These are phyloP conservation scores for Cladophialophora bantiana DNA, from an alignment of 2,329 filamentous ascomycete genomes.

Conservation along the genomic window DNA sequence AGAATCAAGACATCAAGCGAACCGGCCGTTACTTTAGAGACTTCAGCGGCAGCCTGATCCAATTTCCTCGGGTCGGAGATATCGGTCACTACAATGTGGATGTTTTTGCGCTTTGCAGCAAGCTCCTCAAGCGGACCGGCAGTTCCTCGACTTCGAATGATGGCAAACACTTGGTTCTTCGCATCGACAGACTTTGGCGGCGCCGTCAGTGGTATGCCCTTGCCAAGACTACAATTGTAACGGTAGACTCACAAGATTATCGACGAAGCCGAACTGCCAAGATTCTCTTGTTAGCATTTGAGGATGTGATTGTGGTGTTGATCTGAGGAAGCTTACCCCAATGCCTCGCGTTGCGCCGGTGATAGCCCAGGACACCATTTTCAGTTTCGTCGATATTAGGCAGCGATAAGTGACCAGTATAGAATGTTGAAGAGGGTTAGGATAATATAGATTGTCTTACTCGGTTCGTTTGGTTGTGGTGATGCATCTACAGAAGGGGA, in stretches of 20 bases:
- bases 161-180: conserved; percentile 49
- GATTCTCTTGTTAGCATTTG: conserved; percentile 20
- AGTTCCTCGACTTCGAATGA: conserved; percentile 48
- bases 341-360: conserved; percentile 36
- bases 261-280: conserved; percentile 11
- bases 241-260: background rate
- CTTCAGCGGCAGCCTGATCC: conserved; percentile 43
- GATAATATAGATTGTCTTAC: background rate
- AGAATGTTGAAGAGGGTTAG: background rate
- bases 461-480: background rate
- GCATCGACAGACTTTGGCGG: conserved; percentile 38
- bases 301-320: conserved; percentile 24
- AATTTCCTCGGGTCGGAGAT: conserved; percentile 38
- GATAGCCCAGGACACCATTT: conserved; percentile 36
- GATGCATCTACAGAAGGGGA: background rate
- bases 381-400: conserved; percentile 21
- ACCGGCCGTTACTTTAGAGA: conserved; percentile 47
- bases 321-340: conserved; percentile 31
- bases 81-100: conserved; percentile 50
- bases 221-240: background rate
- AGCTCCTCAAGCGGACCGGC: conserved; percentile 41
- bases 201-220: conserved; percentile 14
- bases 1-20: conserved; percentile 53
- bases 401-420: conserved; percentile 20
- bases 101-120: conserved; percentile 43